Evolutionary conservation across 768 basidiomycete species (phyloP).

Genomic region (Tylopilus balloui): DNA sequence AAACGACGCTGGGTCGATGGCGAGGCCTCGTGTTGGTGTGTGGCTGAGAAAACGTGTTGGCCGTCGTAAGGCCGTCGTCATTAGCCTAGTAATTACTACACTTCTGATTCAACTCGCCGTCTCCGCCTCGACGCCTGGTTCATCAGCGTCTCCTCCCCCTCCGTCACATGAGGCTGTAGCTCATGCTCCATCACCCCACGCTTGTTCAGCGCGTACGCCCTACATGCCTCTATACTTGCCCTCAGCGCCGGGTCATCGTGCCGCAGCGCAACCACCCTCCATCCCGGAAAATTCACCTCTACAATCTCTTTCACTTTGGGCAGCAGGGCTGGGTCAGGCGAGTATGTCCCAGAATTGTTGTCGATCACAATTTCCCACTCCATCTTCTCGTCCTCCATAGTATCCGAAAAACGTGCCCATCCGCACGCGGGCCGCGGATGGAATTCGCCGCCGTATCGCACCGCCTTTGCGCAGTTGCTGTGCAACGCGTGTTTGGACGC

Average conservation of each 20-base stretch:
- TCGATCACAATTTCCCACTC: conserved; percentile 82
- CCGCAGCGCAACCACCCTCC: conserved; percentile 52
- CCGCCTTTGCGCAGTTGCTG: conserved; percentile 60
- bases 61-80: conserved; percentile 23
- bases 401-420: conserved; percentile 60
- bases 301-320: conserved; percentile 57
- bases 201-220: conserved; percentile 56
- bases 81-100: background rate
- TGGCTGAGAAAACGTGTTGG: conserved; percentile 37
- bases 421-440: conserved; percentile 69
- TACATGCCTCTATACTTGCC: conserved; percentile 61
- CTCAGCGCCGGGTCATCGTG: conserved; percentile 51
- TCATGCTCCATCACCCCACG: conserved; percentile 60
- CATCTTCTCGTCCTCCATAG: conserved; percentile 48
- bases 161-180: conserved; percentile 55
- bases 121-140: conserved; percentile 20
- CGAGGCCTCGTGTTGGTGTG: conserved; percentile 30
- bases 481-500: conserved; percentile 86
- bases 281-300: conserved; percentile 69
- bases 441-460: conserved; percentile 76
- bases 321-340: conserved; percentile 62
- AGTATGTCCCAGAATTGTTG: conserved; percentile 83
- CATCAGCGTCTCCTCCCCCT: conserved; percentile 52
- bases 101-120: background rate
- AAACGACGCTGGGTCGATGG: conserved; percentile 1